Evolutionary conservation across 2,329 filamentous ascomycete genomes (phyloP).

Genomic region (Exophiala sp.): DNA sequence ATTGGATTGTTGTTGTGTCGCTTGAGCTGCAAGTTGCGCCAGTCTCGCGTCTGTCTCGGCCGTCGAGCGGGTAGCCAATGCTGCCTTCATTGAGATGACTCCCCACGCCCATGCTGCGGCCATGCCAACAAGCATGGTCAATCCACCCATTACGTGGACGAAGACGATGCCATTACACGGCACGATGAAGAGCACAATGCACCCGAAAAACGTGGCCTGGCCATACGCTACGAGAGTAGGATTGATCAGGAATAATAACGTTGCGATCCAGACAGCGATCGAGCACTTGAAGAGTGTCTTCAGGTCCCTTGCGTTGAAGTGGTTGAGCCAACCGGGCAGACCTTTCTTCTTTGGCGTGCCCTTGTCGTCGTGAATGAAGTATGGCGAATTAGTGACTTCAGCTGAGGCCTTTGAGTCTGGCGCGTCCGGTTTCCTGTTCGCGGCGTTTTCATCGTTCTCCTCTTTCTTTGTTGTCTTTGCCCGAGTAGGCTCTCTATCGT

Average conservation of each 20-base stretch:
- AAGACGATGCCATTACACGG: constrained; percentile 48
- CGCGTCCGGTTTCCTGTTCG: too few relatives aligned
- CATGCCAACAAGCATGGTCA: constrained; percentile 47
- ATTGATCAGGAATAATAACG: constrained; percentile 47
- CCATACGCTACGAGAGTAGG: constrained; percentile 43
- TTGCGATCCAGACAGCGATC: constrained; percentile 45
- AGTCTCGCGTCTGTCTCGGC: constrained; percentile 37
- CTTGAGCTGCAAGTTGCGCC: constrained; percentile 36
- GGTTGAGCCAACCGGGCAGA: constrained; percentile 30
- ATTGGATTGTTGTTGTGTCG: constrained; percentile 25
- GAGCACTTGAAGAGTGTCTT: constrained; percentile 49
- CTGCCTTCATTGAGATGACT: constrained; percentile 48
- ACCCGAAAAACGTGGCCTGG: constrained; percentile 46
- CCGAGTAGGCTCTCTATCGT: too few relatives aligned
- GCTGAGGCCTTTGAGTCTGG: too few relatives aligned
- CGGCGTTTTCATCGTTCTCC: too few relatives aligned
- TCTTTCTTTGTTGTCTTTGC: too few relatives aligned
- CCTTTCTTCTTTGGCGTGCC: too few relatives aligned
- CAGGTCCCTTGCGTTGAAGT: constrained; percentile 48
- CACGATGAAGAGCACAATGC: constrained; percentile 42
- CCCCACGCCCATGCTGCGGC: constrained; percentile 51
- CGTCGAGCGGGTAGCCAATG: constrained; percentile 41
- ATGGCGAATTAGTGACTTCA: too few relatives aligned
- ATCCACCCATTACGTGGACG: constrained; percentile 42
- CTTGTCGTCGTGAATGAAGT: too few relatives aligned